These are phyloP conservation scores for Tetragonia tetragonoides DNA, from an alignment of 148 eudicot species.

Conservation along the genomic window DNA sequence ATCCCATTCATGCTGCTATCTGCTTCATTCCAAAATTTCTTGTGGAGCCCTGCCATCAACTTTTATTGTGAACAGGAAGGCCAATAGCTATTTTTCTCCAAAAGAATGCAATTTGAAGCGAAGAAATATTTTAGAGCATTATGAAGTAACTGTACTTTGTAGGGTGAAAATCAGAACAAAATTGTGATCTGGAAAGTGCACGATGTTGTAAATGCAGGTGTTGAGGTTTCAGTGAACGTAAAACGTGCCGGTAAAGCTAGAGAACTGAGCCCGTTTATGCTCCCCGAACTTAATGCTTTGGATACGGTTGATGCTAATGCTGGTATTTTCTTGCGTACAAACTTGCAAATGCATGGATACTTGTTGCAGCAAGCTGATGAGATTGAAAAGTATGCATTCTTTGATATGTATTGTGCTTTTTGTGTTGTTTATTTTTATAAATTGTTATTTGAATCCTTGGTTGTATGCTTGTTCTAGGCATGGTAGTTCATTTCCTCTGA, in stretches of 20 bases:
- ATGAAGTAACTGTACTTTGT: neutral
- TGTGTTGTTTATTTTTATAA: neutral
- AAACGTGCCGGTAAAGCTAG: conserved; percentile 33
- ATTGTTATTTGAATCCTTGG: neutral
- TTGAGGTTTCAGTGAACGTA: conserved; percentile 38
- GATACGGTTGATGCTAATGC: conserved; percentile 35
- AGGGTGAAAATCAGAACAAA: neutral
- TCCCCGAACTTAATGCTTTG: conserved; percentile 28
- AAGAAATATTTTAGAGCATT: neutral
- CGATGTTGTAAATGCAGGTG: conserved; percentile 45
- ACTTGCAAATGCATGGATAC: conserved; percentile 90
- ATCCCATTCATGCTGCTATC: neutral
- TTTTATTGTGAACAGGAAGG: neutral
- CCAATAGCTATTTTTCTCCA: neutral
- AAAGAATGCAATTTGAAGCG: neutral
- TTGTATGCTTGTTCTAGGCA: conserved; percentile 44
- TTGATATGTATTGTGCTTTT: neutral
- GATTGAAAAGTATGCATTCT: conserved; percentile 67
- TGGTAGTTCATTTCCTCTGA: conserved; percentile 75
- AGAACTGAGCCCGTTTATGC: conserved; percentile 33
- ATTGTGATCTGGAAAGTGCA: conserved; percentile 8
- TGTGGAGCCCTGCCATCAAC: neutral
- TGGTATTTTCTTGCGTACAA: conserved; percentile 66
- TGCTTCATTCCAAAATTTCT: neutral
- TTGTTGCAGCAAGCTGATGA: conserved; percentile 74